These are phyloP conservation scores for Umbilicus rupestris DNA, from an alignment of 164 flowering plant species.

Conservation along the genomic window DNA sequence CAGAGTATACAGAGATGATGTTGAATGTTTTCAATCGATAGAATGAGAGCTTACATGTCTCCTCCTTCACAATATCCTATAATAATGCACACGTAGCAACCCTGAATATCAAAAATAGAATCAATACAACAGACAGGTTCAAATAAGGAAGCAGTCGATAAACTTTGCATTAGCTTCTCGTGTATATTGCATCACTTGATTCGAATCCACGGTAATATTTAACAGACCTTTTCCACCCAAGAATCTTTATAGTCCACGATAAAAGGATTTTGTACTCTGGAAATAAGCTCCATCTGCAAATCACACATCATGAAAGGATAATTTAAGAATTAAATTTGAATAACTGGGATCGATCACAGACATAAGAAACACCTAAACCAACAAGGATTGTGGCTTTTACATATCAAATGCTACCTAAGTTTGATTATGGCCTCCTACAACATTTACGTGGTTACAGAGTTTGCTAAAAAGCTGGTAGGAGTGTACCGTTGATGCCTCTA, in stretches of 20 bases:
- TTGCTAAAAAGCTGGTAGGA: background rate
- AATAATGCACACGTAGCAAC: slow-evolving; percentile 93
- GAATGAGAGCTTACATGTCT: slow-evolving; percentile 64
- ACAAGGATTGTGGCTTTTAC: background rate
- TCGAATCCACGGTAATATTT: background rate
- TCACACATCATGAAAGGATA: slow-evolving; percentile 14
- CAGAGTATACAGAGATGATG: slow-evolving; percentile 3
- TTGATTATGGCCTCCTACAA: background rate
- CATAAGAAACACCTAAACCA: background rate
- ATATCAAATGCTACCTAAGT: background rate
- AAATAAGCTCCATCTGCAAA: slow-evolving; percentile 93
- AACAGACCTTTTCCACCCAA: slow-evolving; percentile 95
- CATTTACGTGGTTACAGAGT: background rate
- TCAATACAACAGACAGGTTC: background rate
- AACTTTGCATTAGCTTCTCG: background rate
- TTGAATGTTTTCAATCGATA: slow-evolving; percentile 4
- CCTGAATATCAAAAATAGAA: slow-evolving; percentile 33
- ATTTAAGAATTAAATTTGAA: background rate
- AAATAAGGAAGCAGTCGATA: background rate
- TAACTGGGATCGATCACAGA: background rate
- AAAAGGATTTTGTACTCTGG: slow-evolving; percentile 73
- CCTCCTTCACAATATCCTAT: slow-evolving; percentile 96
- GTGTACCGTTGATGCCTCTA: background rate
- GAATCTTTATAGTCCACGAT: slow-evolving; percentile 98
- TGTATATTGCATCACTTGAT: background rate